Evolutionary conservation across 1,284 basidiomycete species (phyloP), one percentile per base, ranked within the genome.

Genomic region (Coniferiporia weirii): DNA sequence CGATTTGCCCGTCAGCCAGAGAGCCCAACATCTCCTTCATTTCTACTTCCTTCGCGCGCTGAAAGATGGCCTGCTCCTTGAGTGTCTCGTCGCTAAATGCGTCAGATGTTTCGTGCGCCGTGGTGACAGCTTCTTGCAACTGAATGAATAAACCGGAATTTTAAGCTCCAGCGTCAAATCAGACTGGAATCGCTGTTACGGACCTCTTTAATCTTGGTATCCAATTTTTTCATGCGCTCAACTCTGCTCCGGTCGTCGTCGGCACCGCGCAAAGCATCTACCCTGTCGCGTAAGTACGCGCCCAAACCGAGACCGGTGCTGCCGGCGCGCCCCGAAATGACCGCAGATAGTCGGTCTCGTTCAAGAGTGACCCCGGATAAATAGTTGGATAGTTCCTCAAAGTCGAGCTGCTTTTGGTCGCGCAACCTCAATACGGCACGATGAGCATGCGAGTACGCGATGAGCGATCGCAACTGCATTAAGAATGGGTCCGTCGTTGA

Each of bases 321-420:
- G 34, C 88, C 89, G 51, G 88, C 89, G 64, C 88, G 87, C 3
- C 90, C 90, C 57, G 79, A 85, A 67, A 91, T 89, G 52, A 95
- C 78, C 1, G 93, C 92, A 13, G 93, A 87, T 8, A 99, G 78
- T 44, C 96, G 80, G 71, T 99, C 97, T 10, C 96, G 87, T 74
- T 99, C 96, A 7, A 85, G 79, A 0, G 93, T 95, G 34, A 98
- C 85, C 6, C 89, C 90, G 1, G 92, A 92, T 5, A 99, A 80
- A 72, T 99, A 99, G 59, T 95, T 92, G 4, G 94, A 95, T 4
- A 98, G 83, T 69, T 98, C 96, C 73, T 99, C 96, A 66, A 98
- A 98, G 71, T 99, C 96, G 56, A 98, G 84, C 72, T 99, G 97
- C 73, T 98, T 99, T 74, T 98, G 94, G 72, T 99, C 97, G 50